A percentile compares a stretch with the other conserved stretches of the same genome.
Conservation (phyloP, 2,329 filamentous ascomycete genomes). For the Chrysoporthe puriensis region DNA sequence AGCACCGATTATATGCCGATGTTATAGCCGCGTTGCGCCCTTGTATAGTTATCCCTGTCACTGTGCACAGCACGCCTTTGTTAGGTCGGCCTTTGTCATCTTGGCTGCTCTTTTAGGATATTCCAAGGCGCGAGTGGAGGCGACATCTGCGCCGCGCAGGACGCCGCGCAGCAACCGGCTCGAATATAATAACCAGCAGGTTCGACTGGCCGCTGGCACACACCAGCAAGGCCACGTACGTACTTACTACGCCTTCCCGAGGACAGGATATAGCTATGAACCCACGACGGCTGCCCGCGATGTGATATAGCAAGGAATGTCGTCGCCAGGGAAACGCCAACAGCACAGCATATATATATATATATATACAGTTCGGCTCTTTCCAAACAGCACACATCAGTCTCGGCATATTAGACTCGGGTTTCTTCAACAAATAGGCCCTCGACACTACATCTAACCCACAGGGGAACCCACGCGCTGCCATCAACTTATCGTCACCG, state of each 20-base stretch:
- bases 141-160: neutral
- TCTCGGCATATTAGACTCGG: neutral
- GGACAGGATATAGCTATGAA: neutral
- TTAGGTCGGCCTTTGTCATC: neutral
- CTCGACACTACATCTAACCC: no score
- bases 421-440: no score
- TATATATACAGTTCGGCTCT: neutral
- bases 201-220: neutral
- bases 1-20: neutral
- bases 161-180: neutral
- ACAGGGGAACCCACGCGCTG: no score
- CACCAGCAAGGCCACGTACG: no score
- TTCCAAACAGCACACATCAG: neutral
- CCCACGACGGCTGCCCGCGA: neutral
- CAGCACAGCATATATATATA: neutral
- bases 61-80: neutral
- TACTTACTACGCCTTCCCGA: no score
- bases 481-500: no score
- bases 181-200: neutral
- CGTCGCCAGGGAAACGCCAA: neutral
- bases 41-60: neutral
- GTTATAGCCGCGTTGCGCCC: neutral
- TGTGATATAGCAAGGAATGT: neutral
- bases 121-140: neutral
- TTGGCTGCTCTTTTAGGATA: neutral